phyloP scores from a whole-genome alignment of 2,329 filamentous ascomycete genomes.

The Stachybotrys chlorohalonatus region DNA sequence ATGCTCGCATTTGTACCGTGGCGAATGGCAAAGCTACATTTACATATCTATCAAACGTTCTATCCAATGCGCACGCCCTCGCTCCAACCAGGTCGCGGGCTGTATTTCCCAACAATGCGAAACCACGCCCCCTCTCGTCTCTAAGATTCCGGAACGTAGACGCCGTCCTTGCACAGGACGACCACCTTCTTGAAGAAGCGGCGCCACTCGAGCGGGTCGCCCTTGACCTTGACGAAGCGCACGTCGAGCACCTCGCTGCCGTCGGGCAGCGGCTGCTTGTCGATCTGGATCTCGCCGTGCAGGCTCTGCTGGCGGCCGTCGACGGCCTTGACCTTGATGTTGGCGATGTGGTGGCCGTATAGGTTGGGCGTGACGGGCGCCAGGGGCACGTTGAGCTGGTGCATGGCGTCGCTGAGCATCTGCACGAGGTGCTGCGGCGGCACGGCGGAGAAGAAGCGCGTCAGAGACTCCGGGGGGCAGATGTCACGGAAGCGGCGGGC shows the following conservation, averaged over 20 bases:
- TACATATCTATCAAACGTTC: neutral
- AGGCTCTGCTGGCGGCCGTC: constrained; percentile 65
- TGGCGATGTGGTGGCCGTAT: constrained; percentile 47
- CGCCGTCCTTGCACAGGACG: constrained; percentile 74
- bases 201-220: constrained; percentile 93
- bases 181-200: constrained; percentile 96
- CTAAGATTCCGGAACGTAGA: constrained; percentile 47
- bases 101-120: neutral
- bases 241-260: constrained; percentile 66
- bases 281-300: constrained; percentile 67
- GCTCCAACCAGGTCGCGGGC: neutral
- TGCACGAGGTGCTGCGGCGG: constrained; percentile 67
- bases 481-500: constrained; percentile 87
- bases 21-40: neutral
- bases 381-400: constrained; percentile 74
- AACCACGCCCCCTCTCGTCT: constrained; percentile 6
- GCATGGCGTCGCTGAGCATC: constrained; percentile 70
- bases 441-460: constrained; percentile 84
- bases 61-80: neutral
- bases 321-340: constrained; percentile 64
- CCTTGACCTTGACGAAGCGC: constrained; percentile 87
- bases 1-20: neutral
- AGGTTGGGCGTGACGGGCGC: constrained; percentile 37
- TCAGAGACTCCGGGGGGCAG: constrained; percentile 76
- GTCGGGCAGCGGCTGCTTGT: constrained; percentile 50